These are phyloP conservation scores for Stemphylium beticola DNA, from an alignment of 2,329 filamentous ascomycete genomes.

Conservation along the genomic window DNA sequence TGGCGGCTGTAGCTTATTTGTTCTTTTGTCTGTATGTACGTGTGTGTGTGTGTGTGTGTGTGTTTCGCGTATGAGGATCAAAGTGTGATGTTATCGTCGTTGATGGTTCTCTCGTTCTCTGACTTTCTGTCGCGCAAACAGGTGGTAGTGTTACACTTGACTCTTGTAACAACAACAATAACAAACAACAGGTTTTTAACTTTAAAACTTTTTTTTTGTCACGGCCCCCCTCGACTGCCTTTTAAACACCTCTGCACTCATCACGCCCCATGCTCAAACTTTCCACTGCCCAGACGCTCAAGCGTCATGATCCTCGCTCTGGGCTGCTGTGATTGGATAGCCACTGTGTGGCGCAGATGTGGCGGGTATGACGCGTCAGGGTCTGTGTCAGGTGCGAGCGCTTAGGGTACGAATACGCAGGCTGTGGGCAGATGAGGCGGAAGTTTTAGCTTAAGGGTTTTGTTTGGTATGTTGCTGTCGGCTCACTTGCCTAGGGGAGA, in stretches of 20 bases:
- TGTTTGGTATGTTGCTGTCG: too few species aligned
- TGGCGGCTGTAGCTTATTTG: not conserved
- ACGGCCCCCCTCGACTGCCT: too few species aligned
- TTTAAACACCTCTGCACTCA: too few species aligned
- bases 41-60: too few species aligned
- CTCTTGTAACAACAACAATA: too few species aligned
- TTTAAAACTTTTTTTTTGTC: too few species aligned
- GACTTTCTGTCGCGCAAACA: too few species aligned
- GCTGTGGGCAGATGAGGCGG: not conserved
- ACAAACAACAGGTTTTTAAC: too few species aligned
- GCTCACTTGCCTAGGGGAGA: too few species aligned
- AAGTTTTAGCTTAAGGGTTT: not conserved
- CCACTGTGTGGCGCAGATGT: slow-evolving; percentile 2
- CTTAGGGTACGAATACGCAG: not conserved
- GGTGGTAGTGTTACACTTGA: too few species aligned
- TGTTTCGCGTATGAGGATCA: not conserved
- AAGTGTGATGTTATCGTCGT: not conserved
- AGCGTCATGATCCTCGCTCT: not conserved
- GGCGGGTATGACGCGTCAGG: not conserved
- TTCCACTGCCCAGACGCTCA: not conserved
- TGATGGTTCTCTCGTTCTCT: not conserved
- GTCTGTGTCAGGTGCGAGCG: not conserved
- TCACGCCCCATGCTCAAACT: too few species aligned
- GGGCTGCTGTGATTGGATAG: not conserved
- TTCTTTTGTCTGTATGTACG: too few species aligned